Base-by-base conservation (phyloP, 257 asterid species). In the Nicotiana knightiana region DNA sequence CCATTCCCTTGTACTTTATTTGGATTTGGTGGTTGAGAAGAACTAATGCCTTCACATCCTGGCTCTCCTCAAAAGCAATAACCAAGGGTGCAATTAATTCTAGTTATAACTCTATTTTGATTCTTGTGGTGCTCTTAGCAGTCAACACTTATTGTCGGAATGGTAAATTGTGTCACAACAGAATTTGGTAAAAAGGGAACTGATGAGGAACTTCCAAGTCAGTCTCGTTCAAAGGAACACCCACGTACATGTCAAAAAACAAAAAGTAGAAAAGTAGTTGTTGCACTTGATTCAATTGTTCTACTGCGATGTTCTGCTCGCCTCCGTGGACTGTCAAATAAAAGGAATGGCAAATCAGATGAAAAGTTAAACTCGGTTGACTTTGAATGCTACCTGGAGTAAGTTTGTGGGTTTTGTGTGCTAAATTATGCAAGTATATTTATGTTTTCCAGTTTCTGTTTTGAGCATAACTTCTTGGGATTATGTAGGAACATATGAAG, bases 401-500 rank as follows among this genome's bases (percentile, higher is more conserved):
- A 84, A 73, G 93, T 70, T 35, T 75, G 12, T 51, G 26, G 1
- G 1, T 67, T 26, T 21, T 63, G 12, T 68, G 62, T 39, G 18
- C 58, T 71, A 48, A 8, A 55, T 67, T 67, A 39, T 39, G 59
- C 21, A 43, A 7, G 11, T 30, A 12, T 30, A 30, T 18, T 66
- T 51, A 30, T 59, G 30, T 81, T 28, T 61, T 54, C 6, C 53
- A n/a, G 54, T 84, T 33, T 53, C 21, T 82, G 21, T 39, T 57
- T n/a, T 35, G 39, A 71, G 10, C 5, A 43, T 7, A 37, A 26
- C 10, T 67, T 57, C 58, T 10, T 28, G 59, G 66, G 71, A 57
- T 85, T 63, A 61, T 77, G 87, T 80, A 91, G 95, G 85, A 85
- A 87, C 79, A 30, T 92, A 83, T 92, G 93, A 95, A 83, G 48